These are phyloP conservation scores for Acacia acuminata DNA, from an alignment of 306 rosid genomes.

Conservation along the genomic window DNA sequence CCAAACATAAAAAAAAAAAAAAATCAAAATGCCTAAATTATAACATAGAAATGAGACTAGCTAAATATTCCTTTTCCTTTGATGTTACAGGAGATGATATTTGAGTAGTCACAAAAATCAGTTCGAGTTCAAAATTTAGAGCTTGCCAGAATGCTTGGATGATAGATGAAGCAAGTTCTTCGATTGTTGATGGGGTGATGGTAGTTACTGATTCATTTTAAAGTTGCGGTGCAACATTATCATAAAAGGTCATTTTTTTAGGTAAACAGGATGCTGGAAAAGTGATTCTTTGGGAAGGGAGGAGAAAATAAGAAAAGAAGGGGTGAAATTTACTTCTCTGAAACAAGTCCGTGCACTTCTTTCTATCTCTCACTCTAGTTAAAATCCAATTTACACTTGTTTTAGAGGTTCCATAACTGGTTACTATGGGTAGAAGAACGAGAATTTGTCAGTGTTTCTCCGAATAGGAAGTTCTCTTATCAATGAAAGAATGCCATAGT, in stretches of 20 bases:
- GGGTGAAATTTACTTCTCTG: not conserved
- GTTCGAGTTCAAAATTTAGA: slow-evolving; percentile 14
- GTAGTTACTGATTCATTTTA: slow-evolving; percentile 39
- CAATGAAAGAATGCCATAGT: not conserved
- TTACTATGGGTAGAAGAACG: slow-evolving; percentile 1
- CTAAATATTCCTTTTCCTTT: slow-evolving; percentile 7
- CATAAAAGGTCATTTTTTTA: slow-evolving; percentile 1
- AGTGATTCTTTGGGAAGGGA: not conserved
- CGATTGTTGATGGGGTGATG: slow-evolving; percentile 21
- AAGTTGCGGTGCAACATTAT: not conserved
- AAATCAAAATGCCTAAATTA: not conserved
- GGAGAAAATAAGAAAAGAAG: not conserved
- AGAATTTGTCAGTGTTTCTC: not conserved
- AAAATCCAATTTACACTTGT: not conserved
- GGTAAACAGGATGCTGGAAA: not conserved
- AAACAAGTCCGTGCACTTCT: not conserved
- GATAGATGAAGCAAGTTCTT: slow-evolving; percentile 26
- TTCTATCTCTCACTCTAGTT: not conserved
- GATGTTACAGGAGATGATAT: slow-evolving; percentile 45
- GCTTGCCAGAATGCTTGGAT: slow-evolving; percentile 35
- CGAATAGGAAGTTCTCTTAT: slow-evolving; percentile 20
- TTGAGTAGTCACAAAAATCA: slow-evolving; percentile 36
- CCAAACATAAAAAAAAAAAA: slow-evolving; percentile 31
- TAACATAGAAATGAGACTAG: not conserved
- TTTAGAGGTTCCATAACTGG: slow-evolving; percentile 6